Evolutionary conservation across 331 rosid species (phyloP).

Genomic region (Saraca asoca): DNA sequence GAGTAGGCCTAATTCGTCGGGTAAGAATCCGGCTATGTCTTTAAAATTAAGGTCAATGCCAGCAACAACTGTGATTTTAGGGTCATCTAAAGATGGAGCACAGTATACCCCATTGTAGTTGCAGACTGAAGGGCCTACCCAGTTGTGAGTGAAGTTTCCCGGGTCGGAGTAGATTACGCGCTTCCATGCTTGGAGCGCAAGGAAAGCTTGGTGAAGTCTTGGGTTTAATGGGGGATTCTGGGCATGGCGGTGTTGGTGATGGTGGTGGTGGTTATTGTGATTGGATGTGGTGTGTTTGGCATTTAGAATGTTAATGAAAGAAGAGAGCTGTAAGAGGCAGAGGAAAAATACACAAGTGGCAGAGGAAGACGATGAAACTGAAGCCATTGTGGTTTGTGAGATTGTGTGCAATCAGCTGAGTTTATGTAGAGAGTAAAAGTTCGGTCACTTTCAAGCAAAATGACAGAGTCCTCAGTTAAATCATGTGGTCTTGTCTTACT

Average conservation of each 20-base stretch:
- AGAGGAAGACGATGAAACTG: constrained; percentile 38
- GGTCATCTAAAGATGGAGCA: constrained; percentile 61
- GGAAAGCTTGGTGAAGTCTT: constrained; percentile 64
- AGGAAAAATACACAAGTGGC: constrained; percentile 39
- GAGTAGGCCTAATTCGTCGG: constrained; percentile 68
- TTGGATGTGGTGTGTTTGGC: constrained; percentile 53
- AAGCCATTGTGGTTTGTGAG: constrained; percentile 55
- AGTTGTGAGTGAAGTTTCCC: constrained; percentile 59
- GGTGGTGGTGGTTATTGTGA: constrained; percentile 34
- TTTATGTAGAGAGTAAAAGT: constrained; percentile 37
- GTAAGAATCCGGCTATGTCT: constrained; percentile 90
- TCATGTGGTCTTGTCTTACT: constrained; percentile 60
- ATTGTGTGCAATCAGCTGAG: constrained; percentile 30
- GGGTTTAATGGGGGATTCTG: constrained; percentile 45
- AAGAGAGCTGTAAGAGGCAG: constrained; percentile 44
- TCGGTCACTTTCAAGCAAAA: constrained; percentile 36
- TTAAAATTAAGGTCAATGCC: constrained; percentile 78
- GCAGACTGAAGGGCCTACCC: constrained; percentile 87
- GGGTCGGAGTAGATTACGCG: constrained; percentile 82
- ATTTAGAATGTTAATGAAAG: constrained; percentile 44
- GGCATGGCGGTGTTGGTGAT: constrained; percentile 14
- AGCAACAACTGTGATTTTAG: constrained; percentile 60
- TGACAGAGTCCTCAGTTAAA: constrained; percentile 51
- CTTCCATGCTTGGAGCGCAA: constrained; percentile 91
- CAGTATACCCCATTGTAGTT: constrained; percentile 71